Percentiles rank a stretch among this genome's conserved stretches.
phyloP scores from a whole-genome alignment of 345 rosid species.

The Eucalyptus polyanthemos region DNA sequence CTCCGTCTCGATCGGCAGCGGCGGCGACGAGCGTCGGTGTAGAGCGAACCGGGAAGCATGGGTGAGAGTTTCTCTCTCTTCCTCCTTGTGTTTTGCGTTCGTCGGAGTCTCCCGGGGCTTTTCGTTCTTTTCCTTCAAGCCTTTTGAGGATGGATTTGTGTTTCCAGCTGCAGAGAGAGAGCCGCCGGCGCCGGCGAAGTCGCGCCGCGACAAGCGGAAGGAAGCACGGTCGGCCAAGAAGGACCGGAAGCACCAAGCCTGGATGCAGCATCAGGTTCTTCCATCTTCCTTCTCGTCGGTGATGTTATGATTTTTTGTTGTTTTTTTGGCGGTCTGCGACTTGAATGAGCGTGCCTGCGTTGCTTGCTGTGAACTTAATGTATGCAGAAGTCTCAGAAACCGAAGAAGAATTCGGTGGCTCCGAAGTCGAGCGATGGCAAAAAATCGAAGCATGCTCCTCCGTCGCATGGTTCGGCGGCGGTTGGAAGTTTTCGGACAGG shows the following conservation, averaged over 20 bases:
- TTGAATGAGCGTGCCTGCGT: background rate
- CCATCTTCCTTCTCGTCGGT: background rate
- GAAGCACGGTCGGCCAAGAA: conserved; percentile 41
- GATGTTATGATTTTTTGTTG: background rate
- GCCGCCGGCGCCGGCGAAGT: background rate
- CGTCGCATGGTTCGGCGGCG: background rate
- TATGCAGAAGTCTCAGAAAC: conserved; percentile 29
- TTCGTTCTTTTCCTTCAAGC: background rate
- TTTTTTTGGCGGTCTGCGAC: background rate
- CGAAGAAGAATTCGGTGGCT: conserved; percentile 1
- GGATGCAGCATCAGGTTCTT: conserved; percentile 55
- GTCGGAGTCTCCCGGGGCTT: background rate
- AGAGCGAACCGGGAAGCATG: background rate
- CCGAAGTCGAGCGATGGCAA: background rate
- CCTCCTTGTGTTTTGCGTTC: background rate
- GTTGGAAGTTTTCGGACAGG: background rate
- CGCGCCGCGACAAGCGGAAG: conserved; percentile 55
- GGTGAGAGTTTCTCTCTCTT: background rate
- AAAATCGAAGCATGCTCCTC: background rate
- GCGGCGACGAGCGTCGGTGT: background rate
- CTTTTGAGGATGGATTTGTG: background rate
- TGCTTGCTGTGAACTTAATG: background rate
- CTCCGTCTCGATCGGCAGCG: background rate
- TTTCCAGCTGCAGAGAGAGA: background rate
- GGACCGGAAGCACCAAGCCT: conserved; percentile 33